Base-by-base conservation (phyloP, 1,284 basidiomycete species). In the Pulveroboletus sp. region DNA sequence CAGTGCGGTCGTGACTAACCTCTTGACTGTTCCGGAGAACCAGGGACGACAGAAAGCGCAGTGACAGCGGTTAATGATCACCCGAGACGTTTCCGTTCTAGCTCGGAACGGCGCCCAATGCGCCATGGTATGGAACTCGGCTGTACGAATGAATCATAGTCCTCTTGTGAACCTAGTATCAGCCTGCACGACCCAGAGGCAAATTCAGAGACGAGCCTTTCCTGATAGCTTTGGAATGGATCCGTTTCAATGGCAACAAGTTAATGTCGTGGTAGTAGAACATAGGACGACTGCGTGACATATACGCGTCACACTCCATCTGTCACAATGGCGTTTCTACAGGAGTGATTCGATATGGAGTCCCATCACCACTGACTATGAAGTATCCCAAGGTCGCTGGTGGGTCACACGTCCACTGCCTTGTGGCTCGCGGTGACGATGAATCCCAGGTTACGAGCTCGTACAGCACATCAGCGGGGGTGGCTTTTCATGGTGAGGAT, bases 381-480 rank as follows among this genome's bases (percentile, higher is more conserved):
- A 71, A 65, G 53, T 62, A 69, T 47, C 68, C 68, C 3, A 66
- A 69, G 44, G 64, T 68, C 10, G 48, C 63, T 16, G 70, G 68
- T 69, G n/a, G 2, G 66, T 54, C n/a, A 48, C 6, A 13, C 32
- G 16, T 54, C 12, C 15, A 9, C 13, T 17, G 1, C 16, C n/a
- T 44, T 4, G 9, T 32, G 3, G 9, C 8, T 9, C 35, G 21
- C 26, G 11, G 9, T 47, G 16, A 54, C 15, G 5, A 37, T 11
- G 13, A 26, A 45, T 6, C 10, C 12, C 65, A 83, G 91, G 91
- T 6, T 94, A 82, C 66, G 76, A 85, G 24, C 77, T 94, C 13
- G 75, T 88, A 10, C 78, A 89, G 61, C 80, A 87, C 71, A 87
- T 95, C 49, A 93, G 91, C 3, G 89, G 89, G 1, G 93, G 93